Evolutionary conservation across 1,284 basidiomycete genomes (phyloP), one percentile per base, ranked within the genome.

Genomic region (Boletus smithii): DNA sequence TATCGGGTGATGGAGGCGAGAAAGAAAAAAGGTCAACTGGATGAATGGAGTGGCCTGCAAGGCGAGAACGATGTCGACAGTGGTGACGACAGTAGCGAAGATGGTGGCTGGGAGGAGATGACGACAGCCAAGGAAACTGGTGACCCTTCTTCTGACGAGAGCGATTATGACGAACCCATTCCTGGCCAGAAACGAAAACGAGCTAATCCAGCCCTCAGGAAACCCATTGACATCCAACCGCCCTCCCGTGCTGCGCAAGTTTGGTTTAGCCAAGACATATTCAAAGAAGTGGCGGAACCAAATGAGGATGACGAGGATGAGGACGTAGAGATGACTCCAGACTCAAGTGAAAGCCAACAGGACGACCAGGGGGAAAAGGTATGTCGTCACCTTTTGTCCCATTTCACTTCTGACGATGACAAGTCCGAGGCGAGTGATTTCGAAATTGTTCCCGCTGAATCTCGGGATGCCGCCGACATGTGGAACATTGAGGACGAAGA

Each of bases 251-350:
- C 76, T 30, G 71, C 84, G 0, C 72, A 80, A 55, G 59, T 98
- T 17, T 99, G 97, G 97, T 99, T 99, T 69, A 89, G 92, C 61
- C 97, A 98, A 68, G 87, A 89, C 42, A 70, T 97, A 41, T 99
- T 99, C 75, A 81, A 81, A 23, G 75, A 76, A 40, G 59, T 81
- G 8, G 73, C 73, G 9, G 73, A 72, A n/a, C 63, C 76, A n/a
- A 63, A 68, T 8, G 73, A 72, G 11, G 69, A 69, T 1, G 69
- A 67, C 27, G 57, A 38, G 14, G 30, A 35, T 10, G 74, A 77
- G 35, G 72, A 75, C n/a, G 62, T 48, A 8, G 61, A 59, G 7
- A 59, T 64, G 54, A 9, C 26, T 23, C 54, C 49, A 24, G 42
- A 40, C 23, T 29, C 48, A 5, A 41, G 41, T 17, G 10, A 40